A percentile compares a stretch with the other conserved stretches of the same genome.
These are phyloP conservation scores for Trichoderma cornu-damae DNA, from an alignment of 2,329 filamentous ascomycete genomes.

Conservation along the genomic window DNA sequence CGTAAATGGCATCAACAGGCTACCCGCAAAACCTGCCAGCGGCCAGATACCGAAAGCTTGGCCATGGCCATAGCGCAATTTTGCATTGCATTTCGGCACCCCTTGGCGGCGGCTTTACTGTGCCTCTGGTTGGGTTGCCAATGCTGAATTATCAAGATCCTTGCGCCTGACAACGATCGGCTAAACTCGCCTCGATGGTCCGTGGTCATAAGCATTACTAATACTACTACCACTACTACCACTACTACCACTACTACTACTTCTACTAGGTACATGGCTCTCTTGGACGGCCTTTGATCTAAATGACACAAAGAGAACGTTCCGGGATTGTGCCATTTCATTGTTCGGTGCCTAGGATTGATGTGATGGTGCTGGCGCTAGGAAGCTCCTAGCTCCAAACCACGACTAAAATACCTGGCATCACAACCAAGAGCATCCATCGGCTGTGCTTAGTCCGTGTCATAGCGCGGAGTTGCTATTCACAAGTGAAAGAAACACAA, in stretches of 20 bases:
- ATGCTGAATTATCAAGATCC: not conserved
- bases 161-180: not conserved
- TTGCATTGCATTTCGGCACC: not conserved
- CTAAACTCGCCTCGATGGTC: not conserved
- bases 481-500: not conserved
- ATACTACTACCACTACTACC: not conserved
- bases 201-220: not conserved
- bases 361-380: constrained; percentile 2
- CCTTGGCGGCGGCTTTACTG: not conserved
- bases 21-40: not conserved
- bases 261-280: too few relatives aligned
- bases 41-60: not conserved
- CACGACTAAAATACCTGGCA: not conserved
- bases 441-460: not conserved
- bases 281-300: not conserved
- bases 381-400: not conserved
- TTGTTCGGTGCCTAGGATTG: not conserved
- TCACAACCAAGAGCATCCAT: not conserved
- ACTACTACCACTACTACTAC: too few relatives aligned
- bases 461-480: not conserved
- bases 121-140: not conserved
- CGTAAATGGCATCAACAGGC: not conserved
- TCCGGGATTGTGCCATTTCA: not conserved
- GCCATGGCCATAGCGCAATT: not conserved
- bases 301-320: not conserved